Percentiles rank a stretch among this genome's conserved stretches.
Evolutionary conservation across 2,329 filamentous ascomycete species (phyloP).

Genomic region (Fusarium pseudocircinatum): DNA sequence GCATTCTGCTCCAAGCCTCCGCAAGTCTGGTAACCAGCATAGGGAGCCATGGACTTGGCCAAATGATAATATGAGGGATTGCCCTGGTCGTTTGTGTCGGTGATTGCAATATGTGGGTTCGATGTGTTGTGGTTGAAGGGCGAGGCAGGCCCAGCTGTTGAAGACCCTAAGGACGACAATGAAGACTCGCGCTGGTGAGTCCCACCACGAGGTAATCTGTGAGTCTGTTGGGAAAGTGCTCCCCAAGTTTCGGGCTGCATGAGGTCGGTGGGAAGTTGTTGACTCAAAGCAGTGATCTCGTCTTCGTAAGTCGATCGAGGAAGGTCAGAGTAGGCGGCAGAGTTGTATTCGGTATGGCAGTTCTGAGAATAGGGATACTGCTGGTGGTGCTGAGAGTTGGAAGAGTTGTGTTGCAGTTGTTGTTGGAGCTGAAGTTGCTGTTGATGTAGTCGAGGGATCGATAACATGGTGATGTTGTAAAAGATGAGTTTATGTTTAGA

Average conservation of each 20-base stretch:
- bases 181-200: constrained; percentile 69
- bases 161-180: constrained; percentile 69
- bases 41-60: constrained; percentile 56
- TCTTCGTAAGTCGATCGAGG: constrained; percentile 38
- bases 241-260: constrained; percentile 58
- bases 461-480: constrained; percentile 44
- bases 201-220: constrained; percentile 52
- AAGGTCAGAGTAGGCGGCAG: constrained; percentile 29
- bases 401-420: constrained; percentile 45
- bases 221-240: constrained; percentile 49
- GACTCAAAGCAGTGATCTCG: constrained; percentile 39
- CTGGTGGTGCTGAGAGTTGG: constrained; percentile 29
- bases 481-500: constrained; percentile 33
- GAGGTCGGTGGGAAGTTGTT: constrained; percentile 41
- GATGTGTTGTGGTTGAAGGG: constrained; percentile 65
- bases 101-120: constrained; percentile 67
- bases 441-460: constrained; percentile 42
- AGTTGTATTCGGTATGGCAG: constrained; percentile 33
- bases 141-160: constrained; percentile 65
- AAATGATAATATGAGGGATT: constrained; percentile 58
- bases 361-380: constrained; percentile 30
- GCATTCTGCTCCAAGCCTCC: constrained; percentile 48
- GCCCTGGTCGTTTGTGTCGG: constrained; percentile 57
- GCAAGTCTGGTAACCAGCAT: constrained; percentile 53
- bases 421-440: constrained; percentile 41